Evolutionary conservation across 371 early-diverging fungal genomes (phyloP).

Genomic region (Syncephalastrum sp.): DNA sequence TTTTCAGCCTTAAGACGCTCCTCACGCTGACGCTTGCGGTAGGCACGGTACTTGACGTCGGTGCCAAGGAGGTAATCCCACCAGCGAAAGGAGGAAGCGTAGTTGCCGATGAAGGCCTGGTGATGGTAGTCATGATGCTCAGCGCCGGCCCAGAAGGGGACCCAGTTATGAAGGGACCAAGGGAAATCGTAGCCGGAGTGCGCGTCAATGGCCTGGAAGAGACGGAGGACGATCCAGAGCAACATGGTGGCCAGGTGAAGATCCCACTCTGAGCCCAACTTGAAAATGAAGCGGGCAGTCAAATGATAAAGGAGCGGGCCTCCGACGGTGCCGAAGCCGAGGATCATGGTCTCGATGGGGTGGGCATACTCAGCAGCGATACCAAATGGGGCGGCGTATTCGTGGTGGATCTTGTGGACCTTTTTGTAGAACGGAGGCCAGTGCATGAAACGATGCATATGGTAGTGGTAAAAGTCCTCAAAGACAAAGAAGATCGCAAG

Average conservation of each 20-base stretch:
- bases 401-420: slow-evolving; percentile 94
- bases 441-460: slow-evolving; percentile 85
- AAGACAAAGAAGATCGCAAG: slow-evolving; percentile 73
- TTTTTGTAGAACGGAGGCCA: slow-evolving; percentile 83
- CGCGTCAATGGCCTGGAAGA: slow-evolving; percentile 86
- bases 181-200: slow-evolving; percentile 97
- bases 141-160: slow-evolving; percentile 82
- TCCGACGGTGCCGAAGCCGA: slow-evolving; percentile 75
- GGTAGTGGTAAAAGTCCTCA: slow-evolving; percentile 84
- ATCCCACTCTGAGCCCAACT: slow-evolving; percentile 44
- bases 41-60: slow-evolving; percentile 73
- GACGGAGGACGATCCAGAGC: slow-evolving; percentile 75
- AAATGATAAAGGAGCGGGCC: slow-evolving; percentile 64
- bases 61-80: slow-evolving; percentile 85
- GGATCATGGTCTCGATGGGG: slow-evolving; percentile 74
- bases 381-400: slow-evolving; percentile 90
- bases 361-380: slow-evolving; percentile 87
- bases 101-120: slow-evolving; percentile 80
- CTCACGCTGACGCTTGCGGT: slow-evolving; percentile 46
- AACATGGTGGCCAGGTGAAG: slow-evolving; percentile 80
- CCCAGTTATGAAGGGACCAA: slow-evolving; percentile 75
- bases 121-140: slow-evolving; percentile 90
- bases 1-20: slow-evolving; percentile 21
- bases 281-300: slow-evolving; percentile 11
- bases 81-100: slow-evolving; percentile 78